Base-by-base conservation (phyloP, 2,329 filamentous ascomycete genomes). In the Cadophora gregata region DNA sequence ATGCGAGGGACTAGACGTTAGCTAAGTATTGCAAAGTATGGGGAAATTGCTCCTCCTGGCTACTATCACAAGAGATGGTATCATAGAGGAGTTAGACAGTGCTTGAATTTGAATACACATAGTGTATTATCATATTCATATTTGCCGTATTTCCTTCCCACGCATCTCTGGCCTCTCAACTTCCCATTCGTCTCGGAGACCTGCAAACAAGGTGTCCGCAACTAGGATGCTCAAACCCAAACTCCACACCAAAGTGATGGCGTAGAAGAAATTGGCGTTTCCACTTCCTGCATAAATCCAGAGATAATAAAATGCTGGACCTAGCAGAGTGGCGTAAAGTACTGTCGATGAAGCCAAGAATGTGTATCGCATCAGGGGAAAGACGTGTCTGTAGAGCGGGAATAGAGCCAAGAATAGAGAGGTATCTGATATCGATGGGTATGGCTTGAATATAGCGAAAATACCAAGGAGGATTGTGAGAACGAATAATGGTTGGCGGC, bases 231-330 rank as follows among this genome's bases (percentile, higher is more conserved):
- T 94, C 72, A 97, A 85, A 0, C 93, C 96, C 27, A 99, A 79
- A 76, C 93, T 97, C 96, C 96, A 99, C 0, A 99, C 96, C n/a
- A 99, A 82, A 0, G 96, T 99, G 74, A 99, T 98, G 71, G 96
- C 96, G 77, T 99, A 99, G 81, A 99, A 99, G 81, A 99, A 99
- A 78, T 99, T 99, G 67, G 96, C 96, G 75, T 99, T 99, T 31
- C 96, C 96, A 65, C 93, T 97, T 59, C 96, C 96, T 2, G 96
- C 96, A 76, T 98, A 99, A 66, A 99, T 95, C 96, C 96, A 99
- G 5, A 99, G 83, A 77, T 99, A 90, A 78, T 98, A 97, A 77
- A 99, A 99, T 0, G 94, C 93, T 1, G 96, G 96, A 0, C 96
- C 96, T 0, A 99, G 85, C 69, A 97, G 90, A 2, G 90, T 91